phyloP scores from a whole-genome alignment of 1,139 yeast species.

The Yamadazyma sp. region DNA sequence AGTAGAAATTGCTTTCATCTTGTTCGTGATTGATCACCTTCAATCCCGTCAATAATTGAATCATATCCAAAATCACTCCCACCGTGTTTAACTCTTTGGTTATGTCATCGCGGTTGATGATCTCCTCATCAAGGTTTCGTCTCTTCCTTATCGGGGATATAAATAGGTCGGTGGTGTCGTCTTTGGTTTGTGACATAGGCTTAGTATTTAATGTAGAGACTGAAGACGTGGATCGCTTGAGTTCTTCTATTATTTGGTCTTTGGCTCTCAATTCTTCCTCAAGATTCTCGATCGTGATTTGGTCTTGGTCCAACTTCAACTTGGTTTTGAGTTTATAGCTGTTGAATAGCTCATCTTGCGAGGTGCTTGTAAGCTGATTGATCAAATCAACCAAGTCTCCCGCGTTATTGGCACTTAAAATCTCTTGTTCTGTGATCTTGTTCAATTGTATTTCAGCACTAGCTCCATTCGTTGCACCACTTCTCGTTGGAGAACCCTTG shows the following conservation, averaged over 20 bases:
- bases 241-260: constrained; percentile 27
- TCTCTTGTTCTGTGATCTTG: constrained; percentile 33
- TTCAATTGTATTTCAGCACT: constrained; percentile 7
- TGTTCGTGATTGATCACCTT: constrained; percentile 51
- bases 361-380: constrained; percentile 33
- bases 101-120: constrained; percentile 32
- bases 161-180: constrained; percentile 8
- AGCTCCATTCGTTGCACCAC: not conserved
- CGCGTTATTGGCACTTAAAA: constrained; percentile 26
- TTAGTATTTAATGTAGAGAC: constrained; percentile 3
- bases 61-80: constrained; percentile 53
- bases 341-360: constrained; percentile 35
- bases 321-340: constrained; percentile 29
- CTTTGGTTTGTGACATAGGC: not conserved
- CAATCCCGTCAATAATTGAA: constrained; percentile 58
- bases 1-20: constrained; percentile 41
- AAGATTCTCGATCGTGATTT: constrained; percentile 26
- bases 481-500: not conserved
- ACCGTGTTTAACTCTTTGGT: constrained; percentile 47
- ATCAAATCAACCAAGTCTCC: constrained; percentile 32
- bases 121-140: constrained; percentile 20
- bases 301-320: constrained; percentile 30
- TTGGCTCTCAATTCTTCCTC: constrained; percentile 26
- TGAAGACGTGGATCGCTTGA: constrained; percentile 10
- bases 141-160: constrained; percentile 39